Evolutionary conservation across 306 rosid species (phyloP).

Genomic region (Pterocarpus macrocarpus): DNA sequence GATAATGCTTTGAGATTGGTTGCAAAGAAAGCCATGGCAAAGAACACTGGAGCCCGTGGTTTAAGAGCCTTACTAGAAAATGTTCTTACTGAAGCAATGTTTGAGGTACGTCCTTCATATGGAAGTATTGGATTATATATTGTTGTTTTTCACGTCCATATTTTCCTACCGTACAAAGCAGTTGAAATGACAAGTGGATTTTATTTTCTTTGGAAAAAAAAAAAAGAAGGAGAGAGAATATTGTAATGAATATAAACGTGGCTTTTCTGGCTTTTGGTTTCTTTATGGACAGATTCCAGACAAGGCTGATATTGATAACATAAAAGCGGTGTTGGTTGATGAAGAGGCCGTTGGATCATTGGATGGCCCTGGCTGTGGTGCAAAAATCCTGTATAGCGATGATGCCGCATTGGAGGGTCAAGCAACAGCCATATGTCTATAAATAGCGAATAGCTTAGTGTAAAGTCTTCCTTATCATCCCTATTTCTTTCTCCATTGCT

Average conservation of each 20-base stretch:
- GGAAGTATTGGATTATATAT: neutral
- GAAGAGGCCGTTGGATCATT: slow-evolving; percentile 78
- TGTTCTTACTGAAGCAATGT: slow-evolving; percentile 78
- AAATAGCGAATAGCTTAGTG: neutral
- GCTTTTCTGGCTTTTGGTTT: neutral
- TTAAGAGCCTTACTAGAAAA: slow-evolving; percentile 72
- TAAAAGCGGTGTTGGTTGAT: slow-evolving; percentile 70
- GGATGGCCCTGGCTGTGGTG: slow-evolving; percentile 65
- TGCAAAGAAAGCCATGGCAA: slow-evolving; percentile 75
- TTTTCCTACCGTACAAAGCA: neutral
- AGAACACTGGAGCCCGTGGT: slow-evolving; percentile 83
- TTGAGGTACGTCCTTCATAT: slow-evolving; percentile 59
- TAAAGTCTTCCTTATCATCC: neutral
- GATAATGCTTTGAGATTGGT: slow-evolving; percentile 67
- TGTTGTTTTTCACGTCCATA: neutral
- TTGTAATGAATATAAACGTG: neutral
- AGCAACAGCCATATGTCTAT: slow-evolving; percentile 32
- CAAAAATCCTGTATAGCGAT: slow-evolving; percentile 59
- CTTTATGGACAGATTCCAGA: slow-evolving; percentile 64
- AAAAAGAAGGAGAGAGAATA: too few relatives aligned
- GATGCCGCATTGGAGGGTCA: slow-evolving; percentile 40
- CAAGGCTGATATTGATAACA: slow-evolving; percentile 45
- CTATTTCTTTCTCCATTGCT: neutral
- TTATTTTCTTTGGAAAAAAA: too few relatives aligned
- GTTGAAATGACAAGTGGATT: neutral